phyloP scores from a whole-genome alignment of 169 alveolate species.

The Cryptosporidium andersoni region DNA sequence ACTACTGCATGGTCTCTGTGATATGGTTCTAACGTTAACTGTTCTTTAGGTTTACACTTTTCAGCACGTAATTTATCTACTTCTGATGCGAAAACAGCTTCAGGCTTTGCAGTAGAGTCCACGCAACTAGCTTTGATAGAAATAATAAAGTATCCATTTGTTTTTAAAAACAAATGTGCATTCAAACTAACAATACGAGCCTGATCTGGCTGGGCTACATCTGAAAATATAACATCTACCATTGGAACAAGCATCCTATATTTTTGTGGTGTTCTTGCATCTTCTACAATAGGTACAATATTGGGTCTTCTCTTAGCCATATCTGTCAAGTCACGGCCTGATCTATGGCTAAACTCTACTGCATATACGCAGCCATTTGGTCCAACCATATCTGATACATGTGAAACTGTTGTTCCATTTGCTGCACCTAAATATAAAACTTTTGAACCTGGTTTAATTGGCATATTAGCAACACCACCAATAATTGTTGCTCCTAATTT shows the following conservation, averaged over 20 bases:
- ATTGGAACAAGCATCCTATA: conserved; percentile 97
- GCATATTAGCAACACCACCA: conserved; percentile 97
- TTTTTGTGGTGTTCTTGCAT: conserved; percentile 98
- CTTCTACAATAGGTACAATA: conserved; percentile 98
- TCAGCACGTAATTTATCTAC: conserved; percentile 85
- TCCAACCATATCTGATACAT: conserved; percentile 99
- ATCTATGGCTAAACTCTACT: conserved; percentile 97
- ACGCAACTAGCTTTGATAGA: conserved; percentile 98
- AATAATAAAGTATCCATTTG: conserved; percentile 97
- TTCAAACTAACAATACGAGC: conserved; percentile 96
- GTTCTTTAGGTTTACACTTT: conserved; percentile 94
- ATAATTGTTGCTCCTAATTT: conserved; percentile 98
- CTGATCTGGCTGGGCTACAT: conserved; percentile 98
- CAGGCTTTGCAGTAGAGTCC: conserved; percentile 98
- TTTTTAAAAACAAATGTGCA: conserved; percentile 94
- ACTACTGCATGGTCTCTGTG: conserved; percentile 98
- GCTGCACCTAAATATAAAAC: conserved; percentile 98
- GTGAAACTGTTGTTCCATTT: conserved; percentile 98
- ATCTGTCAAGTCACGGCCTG: conserved; percentile 97
- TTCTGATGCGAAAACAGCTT: conserved; percentile 93
- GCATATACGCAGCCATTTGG: conserved; percentile 98
- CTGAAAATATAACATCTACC: conserved; percentile 99
- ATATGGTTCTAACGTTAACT: conserved; percentile 96
- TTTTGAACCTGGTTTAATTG: conserved; percentile 95
- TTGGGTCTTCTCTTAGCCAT: conserved; percentile 98